Conservation (phyloP, 208 protist species). For the Leishmania major region DNA sequence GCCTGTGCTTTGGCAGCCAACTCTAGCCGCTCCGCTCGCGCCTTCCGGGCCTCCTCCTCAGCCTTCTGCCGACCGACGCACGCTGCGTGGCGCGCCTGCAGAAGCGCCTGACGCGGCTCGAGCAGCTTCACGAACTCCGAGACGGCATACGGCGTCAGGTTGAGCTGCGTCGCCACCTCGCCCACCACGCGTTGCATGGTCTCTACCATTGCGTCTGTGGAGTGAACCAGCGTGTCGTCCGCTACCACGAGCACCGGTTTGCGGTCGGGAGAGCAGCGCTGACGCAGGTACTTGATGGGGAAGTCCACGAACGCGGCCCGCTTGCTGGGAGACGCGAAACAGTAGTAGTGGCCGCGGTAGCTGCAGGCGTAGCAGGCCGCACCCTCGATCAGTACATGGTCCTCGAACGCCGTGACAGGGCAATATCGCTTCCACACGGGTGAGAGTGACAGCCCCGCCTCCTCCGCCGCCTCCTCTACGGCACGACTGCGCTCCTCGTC, state of each 20-base stretch:
- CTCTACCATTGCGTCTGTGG: background rate
- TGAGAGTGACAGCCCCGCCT: conserved; percentile 34
- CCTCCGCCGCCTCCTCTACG: conserved; percentile 43
- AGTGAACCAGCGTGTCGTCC: conserved; percentile 31
- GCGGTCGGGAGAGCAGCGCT: conserved; percentile 28
- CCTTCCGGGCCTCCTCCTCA: conserved; percentile 50
- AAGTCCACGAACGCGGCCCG: conserved; percentile 61
- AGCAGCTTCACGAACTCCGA: conserved; percentile 12
- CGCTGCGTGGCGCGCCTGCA: conserved; percentile 38
- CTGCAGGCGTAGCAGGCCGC: conserved; percentile 58
- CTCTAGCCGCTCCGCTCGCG: conserved; percentile 63
- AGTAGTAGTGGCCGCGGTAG: conserved; percentile 70
- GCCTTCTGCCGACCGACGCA: conserved; percentile 32
- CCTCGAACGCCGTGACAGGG: conserved; percentile 76
- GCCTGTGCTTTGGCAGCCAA: conserved; percentile 44
- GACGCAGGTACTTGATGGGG: conserved; percentile 58
- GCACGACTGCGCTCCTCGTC: conserved; percentile 34
- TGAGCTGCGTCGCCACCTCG: conserved; percentile 8
- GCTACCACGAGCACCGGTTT: conserved; percentile 66
- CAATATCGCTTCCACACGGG: conserved; percentile 80
- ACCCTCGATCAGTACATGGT: conserved; percentile 78
- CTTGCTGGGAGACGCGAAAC: conserved; percentile 54
- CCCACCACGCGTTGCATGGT: conserved; percentile 12
- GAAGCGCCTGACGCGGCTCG: conserved; percentile 22
- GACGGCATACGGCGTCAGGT: conserved; percentile 16